phyloP scores from a whole-genome alignment of 2,329 filamentous ascomycete species.

The Calonectria ilicicola region DNA sequence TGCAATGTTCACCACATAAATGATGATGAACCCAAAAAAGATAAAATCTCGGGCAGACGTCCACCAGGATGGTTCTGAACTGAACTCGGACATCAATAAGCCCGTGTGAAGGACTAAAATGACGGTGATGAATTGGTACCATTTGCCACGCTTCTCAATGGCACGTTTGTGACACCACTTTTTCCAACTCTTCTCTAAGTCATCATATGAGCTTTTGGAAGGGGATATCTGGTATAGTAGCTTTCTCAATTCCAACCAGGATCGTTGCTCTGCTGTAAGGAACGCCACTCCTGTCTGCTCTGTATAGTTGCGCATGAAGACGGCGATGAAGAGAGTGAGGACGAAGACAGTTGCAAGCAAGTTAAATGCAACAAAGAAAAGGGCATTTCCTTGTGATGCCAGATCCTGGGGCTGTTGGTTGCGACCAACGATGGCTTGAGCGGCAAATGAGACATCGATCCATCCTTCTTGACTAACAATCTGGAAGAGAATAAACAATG shows the following conservation, averaged over 20 bases:
- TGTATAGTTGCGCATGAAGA: conserved; percentile 99
- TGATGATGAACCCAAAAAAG: conserved; percentile 83
- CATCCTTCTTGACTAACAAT: conserved; percentile 99
- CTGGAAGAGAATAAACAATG: conserved; percentile 96
- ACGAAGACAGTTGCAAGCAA: conserved; percentile 96
- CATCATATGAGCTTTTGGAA: conserved; percentile 89
- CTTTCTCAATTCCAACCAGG: conserved; percentile 96
- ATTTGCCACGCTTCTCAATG: conserved; percentile 92
- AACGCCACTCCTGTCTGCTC: conserved; percentile 98
- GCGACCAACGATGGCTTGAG: conserved; percentile 82
- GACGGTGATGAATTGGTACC: conserved; percentile 86
- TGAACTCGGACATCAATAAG: conserved; percentile 87
- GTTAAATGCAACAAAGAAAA: conserved; percentile 98
- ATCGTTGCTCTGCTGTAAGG: conserved; percentile 93
- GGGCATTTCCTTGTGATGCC: conserved; percentile 82
- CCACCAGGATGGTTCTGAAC: conserved; percentile 80
- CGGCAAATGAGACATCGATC: conserved; percentile 90
- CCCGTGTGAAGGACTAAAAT: conserved; percentile 86
- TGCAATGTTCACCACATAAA: conserved; percentile 85
- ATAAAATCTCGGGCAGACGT: conserved; percentile 76
- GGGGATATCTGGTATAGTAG: conserved; percentile 92
- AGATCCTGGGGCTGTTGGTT: conserved; percentile 79
- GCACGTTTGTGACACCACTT: conserved; percentile 96
- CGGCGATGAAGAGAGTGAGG: conserved; percentile 95
- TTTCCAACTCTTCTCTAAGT: conserved; percentile 82